phyloP scores from a whole-genome alignment of 106 monocot genomes.

The Dendrobium nobile region DNA sequence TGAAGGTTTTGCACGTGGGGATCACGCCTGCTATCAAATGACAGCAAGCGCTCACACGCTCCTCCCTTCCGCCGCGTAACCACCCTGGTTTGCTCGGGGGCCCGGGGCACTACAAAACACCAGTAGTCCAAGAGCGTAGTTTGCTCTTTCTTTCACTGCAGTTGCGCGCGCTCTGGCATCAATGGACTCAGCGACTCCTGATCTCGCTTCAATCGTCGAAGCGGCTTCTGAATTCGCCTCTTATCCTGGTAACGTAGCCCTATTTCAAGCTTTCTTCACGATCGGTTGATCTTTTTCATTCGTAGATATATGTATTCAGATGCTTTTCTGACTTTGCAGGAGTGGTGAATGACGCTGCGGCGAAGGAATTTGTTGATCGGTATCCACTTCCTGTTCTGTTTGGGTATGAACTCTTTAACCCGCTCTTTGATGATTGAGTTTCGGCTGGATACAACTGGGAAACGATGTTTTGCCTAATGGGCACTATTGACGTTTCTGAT shows the following conservation, averaged over 20 bases:
- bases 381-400: constrained; percentile 66
- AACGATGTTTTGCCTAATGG: background rate
- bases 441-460: background rate
- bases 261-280: too few species aligned
- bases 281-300: background rate
- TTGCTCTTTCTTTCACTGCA: background rate
- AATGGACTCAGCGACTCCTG: constrained; percentile 32
- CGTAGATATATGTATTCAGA: background rate
- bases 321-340: background rate
- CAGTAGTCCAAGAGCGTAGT: background rate
- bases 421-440: background rate
- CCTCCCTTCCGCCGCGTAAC: background rate
- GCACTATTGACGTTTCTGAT: background rate
- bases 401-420: constrained; percentile 18
- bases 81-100: background rate
- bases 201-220: constrained; percentile 37
- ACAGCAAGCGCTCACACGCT: too few species aligned
- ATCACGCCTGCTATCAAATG: too few species aligned
- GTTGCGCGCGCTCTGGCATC: constrained; percentile 13
- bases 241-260: constrained; percentile 43
- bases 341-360: constrained; percentile 42
- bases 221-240: constrained; percentile 78
- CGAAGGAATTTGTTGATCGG: constrained; percentile 77
- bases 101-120: too few species aligned
- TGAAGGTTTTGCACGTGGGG: too few species aligned